Conservation (phyloP, 1,284 basidiomycete species). For the Microbotryum saponariae region DNA sequence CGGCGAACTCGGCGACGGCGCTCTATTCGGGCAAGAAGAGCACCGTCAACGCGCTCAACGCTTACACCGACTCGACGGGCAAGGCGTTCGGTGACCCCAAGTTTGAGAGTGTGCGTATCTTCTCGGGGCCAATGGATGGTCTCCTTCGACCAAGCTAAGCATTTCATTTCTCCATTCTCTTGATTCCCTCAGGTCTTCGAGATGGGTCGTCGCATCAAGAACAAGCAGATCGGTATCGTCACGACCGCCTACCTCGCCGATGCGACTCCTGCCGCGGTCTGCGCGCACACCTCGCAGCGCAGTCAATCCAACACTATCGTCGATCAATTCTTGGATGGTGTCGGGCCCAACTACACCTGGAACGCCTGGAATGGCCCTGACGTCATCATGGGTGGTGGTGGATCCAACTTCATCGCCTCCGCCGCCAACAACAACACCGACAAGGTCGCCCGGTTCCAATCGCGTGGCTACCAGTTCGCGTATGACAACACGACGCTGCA, state of each 20-base stretch:
- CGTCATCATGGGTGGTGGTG: conserved; percentile 31
- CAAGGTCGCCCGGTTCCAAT: conserved; percentile 39
- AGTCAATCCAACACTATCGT: conserved; percentile 40
- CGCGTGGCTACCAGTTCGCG: conserved; percentile 43
- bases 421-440: conserved; percentile 35
- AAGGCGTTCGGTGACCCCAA: conserved; percentile 41
- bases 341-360: conserved; percentile 42
- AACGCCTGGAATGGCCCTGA: conserved; percentile 42
- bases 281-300: conserved; percentile 41
- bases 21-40: conserved; percentile 44
- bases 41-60: conserved; percentile 45
- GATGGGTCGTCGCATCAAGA: conserved; percentile 33
- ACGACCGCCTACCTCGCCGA: conserved; percentile 45
- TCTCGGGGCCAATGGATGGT: conserved; percentile 35
- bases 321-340: conserved; percentile 42
- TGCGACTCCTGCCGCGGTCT: conserved; percentile 43
- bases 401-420: conserved; percentile 25
- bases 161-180: conserved; percentile 32
- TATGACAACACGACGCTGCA: conserved; percentile 41
- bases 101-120: conserved; percentile 40
- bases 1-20: conserved; percentile 46
- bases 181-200: conserved; percentile 9
- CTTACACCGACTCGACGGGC: conserved; percentile 37
- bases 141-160: conserved; percentile 39
- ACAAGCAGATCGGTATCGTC: conserved; percentile 44